phyloP scores from a whole-genome alignment of 352 stramenopile species.

The Pythium phragmiticola region DNA sequence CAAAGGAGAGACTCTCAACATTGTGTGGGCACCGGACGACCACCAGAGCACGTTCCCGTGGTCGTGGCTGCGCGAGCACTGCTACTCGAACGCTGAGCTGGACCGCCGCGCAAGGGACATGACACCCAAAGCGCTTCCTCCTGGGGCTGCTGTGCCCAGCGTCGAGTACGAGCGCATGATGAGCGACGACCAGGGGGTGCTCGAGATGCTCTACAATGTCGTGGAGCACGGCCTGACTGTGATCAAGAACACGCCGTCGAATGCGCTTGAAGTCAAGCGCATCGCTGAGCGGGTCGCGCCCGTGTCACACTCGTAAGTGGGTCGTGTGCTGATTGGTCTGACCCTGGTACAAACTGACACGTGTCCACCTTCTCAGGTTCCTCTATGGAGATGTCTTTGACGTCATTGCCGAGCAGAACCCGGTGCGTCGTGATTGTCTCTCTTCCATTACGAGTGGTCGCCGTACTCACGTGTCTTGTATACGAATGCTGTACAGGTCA shows the following conservation, averaged over 20 bases:
- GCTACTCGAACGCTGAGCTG: conserved; percentile 59
- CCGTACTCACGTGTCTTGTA: conserved; percentile 3
- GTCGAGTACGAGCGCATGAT: conserved; percentile 72
- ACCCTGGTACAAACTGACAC: not conserved
- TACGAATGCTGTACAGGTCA: conserved; percentile 54
- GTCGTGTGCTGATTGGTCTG: not conserved
- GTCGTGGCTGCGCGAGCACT: conserved; percentile 77
- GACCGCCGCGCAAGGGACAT: conserved; percentile 50
- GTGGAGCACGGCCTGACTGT: conserved; percentile 70
- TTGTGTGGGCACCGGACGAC: conserved; percentile 59
- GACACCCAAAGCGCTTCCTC: conserved; percentile 40
- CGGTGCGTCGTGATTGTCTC: conserved; percentile 33
- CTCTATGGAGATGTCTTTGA: conserved; percentile 87
- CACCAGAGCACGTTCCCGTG: conserved; percentile 71
- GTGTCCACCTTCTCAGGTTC: conserved; percentile 38
- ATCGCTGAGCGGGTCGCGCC: conserved; percentile 78
- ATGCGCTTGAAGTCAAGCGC: conserved; percentile 55
- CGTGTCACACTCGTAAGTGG: conserved; percentile 70
- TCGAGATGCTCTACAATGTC: conserved; percentile 67
- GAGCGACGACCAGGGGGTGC: conserved; percentile 60
- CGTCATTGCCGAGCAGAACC: conserved; percentile 76
- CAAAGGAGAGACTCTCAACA: conserved; percentile 65
- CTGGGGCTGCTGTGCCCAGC: conserved; percentile 49
- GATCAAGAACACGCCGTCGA: conserved; percentile 69
- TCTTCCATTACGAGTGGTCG: not conserved